phyloP scores from a whole-genome alignment of 768 basidiomycete species.

The Gymnopilus dilepis region DNA sequence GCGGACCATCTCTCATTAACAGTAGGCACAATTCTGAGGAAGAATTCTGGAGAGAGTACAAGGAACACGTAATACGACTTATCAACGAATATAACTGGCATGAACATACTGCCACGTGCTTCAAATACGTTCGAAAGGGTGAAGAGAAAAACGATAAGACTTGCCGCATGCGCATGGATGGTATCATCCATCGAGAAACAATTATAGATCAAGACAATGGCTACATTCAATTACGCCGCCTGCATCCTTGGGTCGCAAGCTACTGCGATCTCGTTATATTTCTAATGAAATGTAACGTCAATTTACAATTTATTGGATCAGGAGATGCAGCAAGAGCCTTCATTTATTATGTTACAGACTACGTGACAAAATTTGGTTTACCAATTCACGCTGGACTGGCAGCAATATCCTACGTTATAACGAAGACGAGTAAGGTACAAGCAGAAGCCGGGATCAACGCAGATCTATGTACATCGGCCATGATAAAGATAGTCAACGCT shows the following conservation, averaged over 20 bases:
- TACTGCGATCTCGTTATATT: not conserved
- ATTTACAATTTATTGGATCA: not conserved
- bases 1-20: not conserved
- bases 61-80: not conserved
- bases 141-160: not conserved
- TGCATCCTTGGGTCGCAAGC: not conserved
- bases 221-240: not conserved
- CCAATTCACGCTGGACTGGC: not conserved
- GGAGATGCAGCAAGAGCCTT: not conserved
- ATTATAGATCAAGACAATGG: not conserved
- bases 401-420: not conserved
- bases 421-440: not conserved
- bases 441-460: not conserved
- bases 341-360: not conserved
- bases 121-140: not conserved
- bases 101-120: not conserved
- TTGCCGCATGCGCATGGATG: not conserved
- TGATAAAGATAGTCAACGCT: not conserved
- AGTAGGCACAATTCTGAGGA: not conserved
- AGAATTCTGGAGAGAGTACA: not conserved
- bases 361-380: not conserved
- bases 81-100: not conserved
- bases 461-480: not conserved
- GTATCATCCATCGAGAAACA: not conserved
- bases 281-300: not conserved